These are phyloP conservation scores for Colletotrichum cuscutae DNA, from an alignment of 2,329 filamentous ascomycete species.

Conservation along the genomic window DNA sequence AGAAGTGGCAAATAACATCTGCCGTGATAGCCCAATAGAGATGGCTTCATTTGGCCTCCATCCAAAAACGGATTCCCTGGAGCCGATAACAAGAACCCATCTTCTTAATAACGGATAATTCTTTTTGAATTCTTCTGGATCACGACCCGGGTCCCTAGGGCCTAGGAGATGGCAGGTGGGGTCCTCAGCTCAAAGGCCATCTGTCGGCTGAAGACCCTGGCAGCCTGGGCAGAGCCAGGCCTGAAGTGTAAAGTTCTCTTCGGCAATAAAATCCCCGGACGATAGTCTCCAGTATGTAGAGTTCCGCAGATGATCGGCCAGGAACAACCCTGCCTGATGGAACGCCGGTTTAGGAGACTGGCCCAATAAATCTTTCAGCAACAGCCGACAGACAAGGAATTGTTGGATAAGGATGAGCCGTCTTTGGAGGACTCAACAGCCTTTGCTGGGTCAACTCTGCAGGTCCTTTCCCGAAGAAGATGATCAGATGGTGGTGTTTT, in stretches of 20 bases:
- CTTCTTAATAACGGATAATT: slow-evolving; percentile 24
- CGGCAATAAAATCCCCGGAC: slow-evolving; percentile 30
- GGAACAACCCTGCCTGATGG: slow-evolving; percentile 17
- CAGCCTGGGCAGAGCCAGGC: slow-evolving; percentile 5
- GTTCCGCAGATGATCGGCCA: slow-evolving; percentile 15
- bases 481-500: slow-evolving; percentile 32
- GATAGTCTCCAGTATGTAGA: slow-evolving; percentile 14
- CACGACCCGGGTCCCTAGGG: slow-evolving; percentile 8
- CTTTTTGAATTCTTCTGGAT: slow-evolving; percentile 16
- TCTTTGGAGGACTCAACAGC: slow-evolving; percentile 13
- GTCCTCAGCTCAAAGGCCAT: slow-evolving; percentile 11
- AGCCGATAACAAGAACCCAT: slow-evolving; percentile 9
- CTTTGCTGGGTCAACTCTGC: slow-evolving; percentile 18
- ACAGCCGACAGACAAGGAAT: slow-evolving; percentile 16
- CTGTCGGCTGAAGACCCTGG: slow-evolving; percentile 8
- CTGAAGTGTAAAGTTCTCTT: neutral
- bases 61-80: slow-evolving; percentile 16
- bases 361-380: slow-evolving; percentile 12
- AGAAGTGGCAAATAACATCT: slow-evolving; percentile 10
- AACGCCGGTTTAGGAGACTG: slow-evolving; percentile 6
- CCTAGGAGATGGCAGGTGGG: slow-evolving; percentile 27
- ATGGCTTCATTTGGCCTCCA: slow-evolving; percentile 29
- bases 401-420: slow-evolving; percentile 29
- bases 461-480: slow-evolving; percentile 30
- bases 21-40: neutral